Evolutionary conservation across 768 basidiomycete genomes (phyloP), one percentile per base, ranked within the genome.

Genomic region (Kondoa subrosea): DNA sequence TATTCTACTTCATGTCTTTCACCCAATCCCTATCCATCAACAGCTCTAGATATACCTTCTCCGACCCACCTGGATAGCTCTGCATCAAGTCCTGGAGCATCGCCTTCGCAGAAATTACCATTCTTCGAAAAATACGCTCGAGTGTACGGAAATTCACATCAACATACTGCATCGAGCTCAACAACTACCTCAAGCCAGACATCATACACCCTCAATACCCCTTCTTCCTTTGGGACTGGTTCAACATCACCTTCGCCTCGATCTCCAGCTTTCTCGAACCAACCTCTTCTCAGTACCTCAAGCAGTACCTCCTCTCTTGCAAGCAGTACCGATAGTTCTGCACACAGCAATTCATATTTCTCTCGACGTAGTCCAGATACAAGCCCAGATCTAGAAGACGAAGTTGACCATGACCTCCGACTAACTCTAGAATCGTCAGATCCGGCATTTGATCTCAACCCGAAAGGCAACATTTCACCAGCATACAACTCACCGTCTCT

Each of bases 181-280:
- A 50, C 56, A 56, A 64, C 61, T 60, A 68, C 59, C 57, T 64
- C 56, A 56, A 66, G 12, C 66, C 68, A 12, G 58, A 57, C 4
- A 63, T 50, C 40, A 50, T 50, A 8, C 8, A 50, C 40, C 12
- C 40, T 50, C 8, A 50, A 8, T 8, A 50, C 40, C 8, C 40
- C 40, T 8, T 8, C 40, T 8, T 50, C 40, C 21, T 21, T 8
- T 50, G 21, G 40, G 12, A 50, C 40, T 21, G 40, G 12, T 8
- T 8, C 40, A 50, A 50, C 40, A 50, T 50, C 21, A 8, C 40
- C 40, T 8, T 50, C 40, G 8, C 40, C 40, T 50, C 40, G 40
- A 50, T 50, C 40, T 8, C 40, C 40, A 50, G 40, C 40, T 50
- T 50, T 50, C 40, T 21, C 40, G 21, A 8, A 50, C 40, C 8